Conservation (phyloP, 2,329 filamentous ascomycete genomes). For the Pestalotiopsis sp. region DNA sequence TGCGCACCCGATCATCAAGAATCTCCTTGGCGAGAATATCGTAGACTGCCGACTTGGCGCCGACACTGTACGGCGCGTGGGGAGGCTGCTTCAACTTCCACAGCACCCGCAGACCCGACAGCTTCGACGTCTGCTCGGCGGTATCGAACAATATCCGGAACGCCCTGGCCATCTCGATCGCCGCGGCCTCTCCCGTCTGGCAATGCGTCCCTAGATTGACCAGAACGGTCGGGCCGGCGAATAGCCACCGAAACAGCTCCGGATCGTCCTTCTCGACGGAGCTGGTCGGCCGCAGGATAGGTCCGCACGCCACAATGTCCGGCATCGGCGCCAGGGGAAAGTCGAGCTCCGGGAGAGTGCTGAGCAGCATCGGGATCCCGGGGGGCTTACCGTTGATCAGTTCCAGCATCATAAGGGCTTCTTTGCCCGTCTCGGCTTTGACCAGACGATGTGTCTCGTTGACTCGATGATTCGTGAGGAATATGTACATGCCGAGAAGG, state of each 20-base stretch:
- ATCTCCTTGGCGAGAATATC: constrained; percentile 20
- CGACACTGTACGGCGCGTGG: constrained; percentile 9
- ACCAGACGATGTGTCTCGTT: background rate
- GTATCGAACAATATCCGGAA: constrained; percentile 36
- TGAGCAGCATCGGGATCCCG: constrained; percentile 17
- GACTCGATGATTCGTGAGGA: background rate
- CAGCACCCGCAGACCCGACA: constrained; percentile 33
- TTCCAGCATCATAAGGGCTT: constrained; percentile 13
- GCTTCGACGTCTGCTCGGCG: constrained; percentile 25
- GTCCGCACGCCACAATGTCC: constrained; percentile 26
- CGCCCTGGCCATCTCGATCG: constrained; percentile 35
- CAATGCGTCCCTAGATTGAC: constrained; percentile 34
- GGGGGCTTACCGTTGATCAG: constrained; percentile 14
- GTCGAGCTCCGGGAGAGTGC: constrained; percentile 19
- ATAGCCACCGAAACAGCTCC: constrained; percentile 17
- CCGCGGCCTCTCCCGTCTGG: constrained; percentile 30
- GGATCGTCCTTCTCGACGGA: constrained; percentile 43
- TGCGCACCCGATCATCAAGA: background rate
- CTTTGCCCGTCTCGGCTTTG: constrained; percentile 39
- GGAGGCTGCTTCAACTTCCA: constrained; percentile 36
- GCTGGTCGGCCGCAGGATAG: constrained; percentile 43
- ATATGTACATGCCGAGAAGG: constrained; percentile 20
- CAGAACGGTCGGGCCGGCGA: constrained; percentile 18
- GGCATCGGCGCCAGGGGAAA: constrained; percentile 17
- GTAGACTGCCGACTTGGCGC: constrained; percentile 15